Conservation (phyloP, 129 eudicot species). For the Flaveria sonorensis region DNA sequence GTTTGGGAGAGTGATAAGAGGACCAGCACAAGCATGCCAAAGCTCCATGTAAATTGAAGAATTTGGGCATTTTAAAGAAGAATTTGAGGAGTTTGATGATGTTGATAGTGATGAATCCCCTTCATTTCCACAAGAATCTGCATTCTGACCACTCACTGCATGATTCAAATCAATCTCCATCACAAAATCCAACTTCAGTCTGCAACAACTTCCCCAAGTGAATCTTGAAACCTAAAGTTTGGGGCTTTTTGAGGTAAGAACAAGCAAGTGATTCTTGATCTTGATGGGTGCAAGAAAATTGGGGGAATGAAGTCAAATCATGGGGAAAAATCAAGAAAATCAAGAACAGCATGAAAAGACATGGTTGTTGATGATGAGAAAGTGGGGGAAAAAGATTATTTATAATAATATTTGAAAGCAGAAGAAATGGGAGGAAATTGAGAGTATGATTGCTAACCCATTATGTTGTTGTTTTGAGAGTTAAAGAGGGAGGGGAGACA, state of each 20-base stretch:
- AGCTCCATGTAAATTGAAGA: constrained; percentile 69
- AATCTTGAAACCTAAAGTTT: constrained; percentile 26
- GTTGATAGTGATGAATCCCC: constrained; percentile 48
- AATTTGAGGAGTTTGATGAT: constrained; percentile 52
- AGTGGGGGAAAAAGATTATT: background rate
- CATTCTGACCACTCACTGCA: constrained; percentile 52
- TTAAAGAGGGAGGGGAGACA: constrained; percentile 35
- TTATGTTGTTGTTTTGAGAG: constrained; percentile 30
- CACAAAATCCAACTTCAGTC: constrained; percentile 17
- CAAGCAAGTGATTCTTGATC: constrained; percentile 41
- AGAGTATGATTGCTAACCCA: constrained; percentile 51
- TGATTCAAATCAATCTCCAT: constrained; percentile 98
- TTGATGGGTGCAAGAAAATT: constrained; percentile 24
- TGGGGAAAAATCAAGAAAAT: constrained; percentile 38
- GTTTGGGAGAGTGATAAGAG: constrained; percentile 69
- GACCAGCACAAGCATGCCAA: constrained; percentile 99
- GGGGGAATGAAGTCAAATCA: constrained; percentile 46
- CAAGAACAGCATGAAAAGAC: constrained; percentile 33
- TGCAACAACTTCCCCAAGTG: constrained; percentile 17
- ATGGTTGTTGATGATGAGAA: constrained; percentile 23
- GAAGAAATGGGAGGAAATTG: constrained; percentile 38
- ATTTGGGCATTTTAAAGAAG: constrained; percentile 45
- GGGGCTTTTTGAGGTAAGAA: constrained; percentile 24
- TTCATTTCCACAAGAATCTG: constrained; percentile 38
- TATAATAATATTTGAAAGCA: constrained; percentile 6